phyloP scores from a whole-genome alignment of 208 protist species.

The Wallacemonas sp. region DNA sequence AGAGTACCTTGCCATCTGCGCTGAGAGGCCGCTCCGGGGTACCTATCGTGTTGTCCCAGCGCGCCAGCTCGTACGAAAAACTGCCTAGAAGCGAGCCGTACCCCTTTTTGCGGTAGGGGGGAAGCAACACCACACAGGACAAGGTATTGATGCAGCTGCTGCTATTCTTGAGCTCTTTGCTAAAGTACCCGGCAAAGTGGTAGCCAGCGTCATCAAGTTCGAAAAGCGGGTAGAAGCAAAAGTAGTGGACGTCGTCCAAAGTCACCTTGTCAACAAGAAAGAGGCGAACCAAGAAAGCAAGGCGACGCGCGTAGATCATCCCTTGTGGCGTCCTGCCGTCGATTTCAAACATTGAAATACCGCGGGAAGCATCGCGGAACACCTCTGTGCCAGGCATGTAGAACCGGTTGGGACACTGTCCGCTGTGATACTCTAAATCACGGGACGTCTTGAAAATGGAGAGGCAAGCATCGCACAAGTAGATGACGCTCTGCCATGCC shows the following conservation, averaged over 20 bases:
- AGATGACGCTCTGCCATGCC: constrained; percentile 21
- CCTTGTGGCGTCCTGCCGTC: constrained; percentile 64
- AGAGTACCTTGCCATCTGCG: constrained; percentile 50
- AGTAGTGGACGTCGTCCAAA: constrained; percentile 80
- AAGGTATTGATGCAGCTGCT: constrained; percentile 66
- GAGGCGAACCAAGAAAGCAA: constrained; percentile 55
- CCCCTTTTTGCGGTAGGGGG: constrained; percentile 64
- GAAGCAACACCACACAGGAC: constrained; percentile 75
- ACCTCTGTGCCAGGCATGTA: constrained; percentile 75
- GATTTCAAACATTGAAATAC: constrained; percentile 56
- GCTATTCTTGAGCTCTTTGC: constrained; percentile 68
- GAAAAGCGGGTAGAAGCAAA: constrained; percentile 64
- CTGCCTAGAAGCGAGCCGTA: constrained; percentile 68
- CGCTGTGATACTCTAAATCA: constrained; percentile 47
- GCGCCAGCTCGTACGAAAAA: constrained; percentile 73
- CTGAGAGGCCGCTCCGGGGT: constrained; percentile 75
- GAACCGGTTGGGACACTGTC: constrained; percentile 47
- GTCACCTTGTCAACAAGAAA: constrained; percentile 76
- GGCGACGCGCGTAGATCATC: constrained; percentile 40
- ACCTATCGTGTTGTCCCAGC: constrained; percentile 50
- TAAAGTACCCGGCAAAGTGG: constrained; percentile 81
- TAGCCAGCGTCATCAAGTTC: constrained; percentile 74
- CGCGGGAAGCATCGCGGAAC: constrained; percentile 35
- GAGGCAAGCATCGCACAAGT: constrained; percentile 72
- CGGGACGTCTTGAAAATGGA: constrained; percentile 25